Conservation (phyloP, 257 asterid species). For the Nicotiana obtusifolia region DNA sequence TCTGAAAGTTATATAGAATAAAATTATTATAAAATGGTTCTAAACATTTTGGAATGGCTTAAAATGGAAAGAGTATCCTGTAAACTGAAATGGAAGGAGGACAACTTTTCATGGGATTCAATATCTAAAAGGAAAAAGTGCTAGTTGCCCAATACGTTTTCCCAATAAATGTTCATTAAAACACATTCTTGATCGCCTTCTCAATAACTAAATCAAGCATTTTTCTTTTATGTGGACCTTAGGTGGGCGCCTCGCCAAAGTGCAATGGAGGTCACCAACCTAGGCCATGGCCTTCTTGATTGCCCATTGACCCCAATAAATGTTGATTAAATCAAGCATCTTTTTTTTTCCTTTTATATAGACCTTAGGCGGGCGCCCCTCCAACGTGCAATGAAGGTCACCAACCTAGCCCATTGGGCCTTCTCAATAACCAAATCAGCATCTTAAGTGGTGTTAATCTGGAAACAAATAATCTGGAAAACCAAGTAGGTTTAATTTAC, state of each 20-base stretch:
- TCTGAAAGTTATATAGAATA: not conserved
- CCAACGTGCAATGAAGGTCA: too few relatives aligned
- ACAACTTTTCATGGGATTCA: not conserved
- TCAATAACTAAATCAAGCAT: not conserved
- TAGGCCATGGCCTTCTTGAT: too few relatives aligned
- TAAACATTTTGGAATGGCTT: not conserved
- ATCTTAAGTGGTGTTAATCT: not conserved
- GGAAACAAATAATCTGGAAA: not conserved
- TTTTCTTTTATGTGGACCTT: too few relatives aligned
- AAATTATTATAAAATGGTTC: not conserved
- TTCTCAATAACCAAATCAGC: not conserved
- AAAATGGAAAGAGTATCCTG: not conserved
- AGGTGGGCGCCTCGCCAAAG: too few relatives aligned
- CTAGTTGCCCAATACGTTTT: not conserved
- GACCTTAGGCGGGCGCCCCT: too few relatives aligned
- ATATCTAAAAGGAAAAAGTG: not conserved
- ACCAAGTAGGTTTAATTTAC: conserved; percentile 24
- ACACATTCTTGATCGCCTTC: not conserved
- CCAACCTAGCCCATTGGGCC: too few relatives aligned
- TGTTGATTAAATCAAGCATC: not conserved
- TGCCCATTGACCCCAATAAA: not conserved
- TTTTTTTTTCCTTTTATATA: too few relatives aligned
- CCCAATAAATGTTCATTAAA: not conserved
- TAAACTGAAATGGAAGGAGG: not conserved
- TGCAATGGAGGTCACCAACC: too few relatives aligned